A percentile compares a stretch with the other conserved stretches of the same genome.
Evolutionary conservation across 306 rosid genomes (phyloP).

Genomic region (Leucaena leucocephala): DNA sequence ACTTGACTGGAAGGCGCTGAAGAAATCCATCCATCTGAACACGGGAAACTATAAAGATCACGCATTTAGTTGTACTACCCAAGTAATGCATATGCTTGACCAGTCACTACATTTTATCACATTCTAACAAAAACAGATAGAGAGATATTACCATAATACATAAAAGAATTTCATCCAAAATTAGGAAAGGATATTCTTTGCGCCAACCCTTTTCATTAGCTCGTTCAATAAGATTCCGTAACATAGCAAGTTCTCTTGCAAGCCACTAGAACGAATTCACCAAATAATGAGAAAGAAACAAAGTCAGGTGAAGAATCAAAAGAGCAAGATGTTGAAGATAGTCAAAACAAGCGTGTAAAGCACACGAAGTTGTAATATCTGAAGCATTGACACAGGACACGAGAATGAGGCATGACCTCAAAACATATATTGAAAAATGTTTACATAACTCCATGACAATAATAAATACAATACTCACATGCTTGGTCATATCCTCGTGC

Average conservation of each 20-base stretch:
- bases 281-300: slow-evolving; percentile 38
- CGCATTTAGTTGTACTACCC: slow-evolving; percentile 3
- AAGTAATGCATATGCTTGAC: neutral
- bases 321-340: slow-evolving; percentile 12
- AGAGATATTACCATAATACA: slow-evolving; percentile 8
- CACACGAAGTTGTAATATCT: neutral
- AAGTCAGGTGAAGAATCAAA: slow-evolving; percentile 35
- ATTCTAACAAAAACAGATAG: slow-evolving; percentile 23
- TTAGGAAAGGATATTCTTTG: slow-evolving; percentile 83
- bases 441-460: neutral
- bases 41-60: neutral
- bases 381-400: slow-evolving; percentile 7
- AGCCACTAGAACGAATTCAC: slow-evolving; percentile 67
- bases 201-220: slow-evolving; percentile 95
- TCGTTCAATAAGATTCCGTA: slow-evolving; percentile 72
- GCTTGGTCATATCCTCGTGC: slow-evolving; percentile 83
- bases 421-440: slow-evolving; percentile 4
- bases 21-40: neutral
- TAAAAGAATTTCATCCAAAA: slow-evolving; percentile 17
- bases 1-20: slow-evolving; percentile 11
- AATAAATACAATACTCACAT: slow-evolving; percentile 53
- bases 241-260: slow-evolving; percentile 54
- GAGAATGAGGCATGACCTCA: neutral
- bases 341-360: slow-evolving; percentile 19
- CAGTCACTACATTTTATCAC: slow-evolving; percentile 12